Evolutionary conservation across 805 yeast genomes (phyloP).

Genomic region (Yamadazyma nakazawae): DNA sequence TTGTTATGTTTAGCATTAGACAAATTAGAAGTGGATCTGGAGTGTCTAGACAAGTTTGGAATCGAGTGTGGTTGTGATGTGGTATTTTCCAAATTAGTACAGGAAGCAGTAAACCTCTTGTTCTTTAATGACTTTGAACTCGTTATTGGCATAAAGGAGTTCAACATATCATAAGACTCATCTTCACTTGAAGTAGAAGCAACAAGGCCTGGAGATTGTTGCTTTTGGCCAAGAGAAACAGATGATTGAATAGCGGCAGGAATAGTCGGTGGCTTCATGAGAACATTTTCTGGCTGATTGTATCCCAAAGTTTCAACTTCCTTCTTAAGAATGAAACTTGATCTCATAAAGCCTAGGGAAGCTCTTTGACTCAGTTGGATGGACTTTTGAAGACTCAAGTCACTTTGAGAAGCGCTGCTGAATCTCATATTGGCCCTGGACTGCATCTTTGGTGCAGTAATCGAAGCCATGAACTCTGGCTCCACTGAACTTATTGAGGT

Average conservation of each 20-base stretch:
- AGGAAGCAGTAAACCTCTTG: constrained; percentile 10
- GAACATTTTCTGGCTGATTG: constrained; percentile 32
- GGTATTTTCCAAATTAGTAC: constrained; percentile 10
- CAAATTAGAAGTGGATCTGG: constrained; percentile 14
- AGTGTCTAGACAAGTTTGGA: constrained; percentile 10
- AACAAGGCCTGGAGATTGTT: not conserved
- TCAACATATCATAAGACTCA: constrained; percentile 14
- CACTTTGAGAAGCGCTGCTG: constrained; percentile 2
- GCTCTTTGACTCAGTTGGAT: constrained; percentile 26
- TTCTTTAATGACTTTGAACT: constrained; percentile 2
- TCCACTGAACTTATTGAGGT: constrained; percentile 15
- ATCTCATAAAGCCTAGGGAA: constrained; percentile 43
- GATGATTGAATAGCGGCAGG: constrained; percentile 11
- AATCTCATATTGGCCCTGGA: not conserved
- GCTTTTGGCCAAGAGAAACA: not conserved
- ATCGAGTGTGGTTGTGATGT: constrained; percentile 3
- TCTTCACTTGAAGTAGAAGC: constrained; percentile 10
- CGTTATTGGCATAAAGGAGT: constrained; percentile 15
- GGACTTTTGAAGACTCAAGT: constrained; percentile 11
- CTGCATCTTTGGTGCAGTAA: not conserved
- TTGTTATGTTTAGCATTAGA: constrained; percentile 14
- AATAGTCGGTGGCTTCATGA: constrained; percentile 16
- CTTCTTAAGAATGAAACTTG: constrained; percentile 40
- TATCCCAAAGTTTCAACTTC: constrained; percentile 34
- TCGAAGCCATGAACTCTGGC: constrained; percentile 13